Percentiles rank a stretch among this genome's conserved stretches.
Evolutionary conservation across 1,284 basidiomycete species (phyloP).

Genomic region (Fomitopsis palustris): DNA sequence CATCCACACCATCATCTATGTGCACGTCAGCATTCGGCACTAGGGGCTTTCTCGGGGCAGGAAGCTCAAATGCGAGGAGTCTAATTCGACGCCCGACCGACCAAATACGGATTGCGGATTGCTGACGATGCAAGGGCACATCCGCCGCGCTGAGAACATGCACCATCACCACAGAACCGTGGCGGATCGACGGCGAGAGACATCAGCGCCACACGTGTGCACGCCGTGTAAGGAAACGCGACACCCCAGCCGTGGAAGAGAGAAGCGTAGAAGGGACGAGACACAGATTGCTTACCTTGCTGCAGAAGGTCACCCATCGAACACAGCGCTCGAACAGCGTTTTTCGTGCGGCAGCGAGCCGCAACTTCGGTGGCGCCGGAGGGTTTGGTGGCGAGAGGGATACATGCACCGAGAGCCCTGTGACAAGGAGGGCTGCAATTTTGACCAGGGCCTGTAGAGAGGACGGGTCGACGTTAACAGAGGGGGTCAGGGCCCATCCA

Average conservation of each 20-base stretch:
- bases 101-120: not conserved
- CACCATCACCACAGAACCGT: not conserved
- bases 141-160: not conserved
- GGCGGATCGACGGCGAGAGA: not conserved
- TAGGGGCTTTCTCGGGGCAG: not conserved
- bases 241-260: not conserved
- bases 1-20: conserved; percentile 25
- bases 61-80: not conserved
- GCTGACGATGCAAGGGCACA: not conserved
- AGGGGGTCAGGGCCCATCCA: not conserved
- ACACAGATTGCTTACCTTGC: conserved; percentile 22
- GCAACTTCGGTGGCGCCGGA: conserved; percentile 18
- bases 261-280: conserved; percentile 12
- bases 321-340: conserved; percentile 29
- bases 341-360: conserved; percentile 18
- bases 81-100: not conserved
- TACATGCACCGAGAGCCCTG: conserved; percentile 22
- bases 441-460: conserved; percentile 12
- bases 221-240: not conserved
- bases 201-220: not conserved
- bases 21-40: not conserved
- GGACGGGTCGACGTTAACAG: not conserved
- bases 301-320: conserved; percentile 28
- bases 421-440: conserved; percentile 21
- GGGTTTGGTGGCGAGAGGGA: conserved; percentile 28